Base-by-base conservation (phyloP, 2,329 filamentous ascomycete species). In the Colletotrichum tabaci region DNA sequence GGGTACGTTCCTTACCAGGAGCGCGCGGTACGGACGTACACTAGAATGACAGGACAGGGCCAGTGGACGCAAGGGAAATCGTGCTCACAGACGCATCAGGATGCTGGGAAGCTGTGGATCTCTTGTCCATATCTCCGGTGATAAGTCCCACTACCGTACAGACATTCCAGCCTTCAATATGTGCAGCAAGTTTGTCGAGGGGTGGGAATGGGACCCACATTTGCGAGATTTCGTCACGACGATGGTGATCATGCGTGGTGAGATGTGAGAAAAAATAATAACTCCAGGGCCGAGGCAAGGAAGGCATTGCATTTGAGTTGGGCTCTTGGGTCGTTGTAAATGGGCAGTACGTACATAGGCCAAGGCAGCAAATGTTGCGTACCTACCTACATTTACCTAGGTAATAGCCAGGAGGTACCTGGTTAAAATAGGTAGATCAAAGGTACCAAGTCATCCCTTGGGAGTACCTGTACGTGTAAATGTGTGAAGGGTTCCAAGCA, bases 51-150 rank as follows among this genome's bases (percentile, higher is more conserved):
- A 35, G 30, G 30, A 9, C 30, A 35, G 35, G 49, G 35, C 47
- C 4, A 30, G 18, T 26, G 18, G 38, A 53, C 23, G 49, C 61
- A 42, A 23, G 57, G 56, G 49, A 23, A 52, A 42, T 63, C 47
- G 23, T 50, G 18, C 47, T 21, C 6, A 61, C 62, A 55, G 53
- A 50, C 40, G 53, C 16, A 56, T 55, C 56, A 21, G 55, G 62
- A 47, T 55, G 44, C 47, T 55, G 46, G 52, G 50, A 70, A 61
- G 42, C 21, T 60, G 62, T 60, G 62, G 67, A 55, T 38, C 63
- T 62, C n/a, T 13, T 26, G 52, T n/a, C 18, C 62, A 49, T 61
- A 57, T 58, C 46, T 58, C 46, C 52, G 61, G 66, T 38, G 21
- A 26, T 16, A 50, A 44, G 44, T 53, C 52, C 66, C 61, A 53